Conservation (phyloP, 495 filamentous ascomycete species). For the Xylaria sp. region DNA sequence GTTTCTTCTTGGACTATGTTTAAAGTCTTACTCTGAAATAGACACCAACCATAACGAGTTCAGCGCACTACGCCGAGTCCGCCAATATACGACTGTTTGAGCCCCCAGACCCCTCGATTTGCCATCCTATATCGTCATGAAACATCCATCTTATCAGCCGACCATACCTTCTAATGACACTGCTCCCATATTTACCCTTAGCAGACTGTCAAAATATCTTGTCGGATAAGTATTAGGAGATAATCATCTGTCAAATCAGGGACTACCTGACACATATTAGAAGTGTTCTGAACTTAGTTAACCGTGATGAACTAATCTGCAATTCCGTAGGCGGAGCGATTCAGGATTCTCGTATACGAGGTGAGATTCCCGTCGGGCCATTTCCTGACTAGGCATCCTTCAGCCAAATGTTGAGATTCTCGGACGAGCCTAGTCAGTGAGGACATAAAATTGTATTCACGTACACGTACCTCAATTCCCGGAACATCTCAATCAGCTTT, state of each 20-base stretch:
- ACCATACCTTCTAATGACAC: not conserved
- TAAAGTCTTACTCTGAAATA: constrained; percentile 34
- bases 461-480: constrained; percentile 54
- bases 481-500: constrained; percentile 53
- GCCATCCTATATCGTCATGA: not conserved
- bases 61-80: constrained; percentile 40
- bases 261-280: constrained; percentile 40
- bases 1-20: constrained; percentile 45
- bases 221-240: constrained; percentile 33
- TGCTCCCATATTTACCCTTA: not conserved
- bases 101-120: constrained; percentile 30
- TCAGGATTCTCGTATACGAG: constrained; percentile 37
- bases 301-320: constrained; percentile 31
- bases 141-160: not conserved
- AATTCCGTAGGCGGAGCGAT: constrained; percentile 39
- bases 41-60: constrained; percentile 37
- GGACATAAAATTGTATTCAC: constrained; percentile 51
- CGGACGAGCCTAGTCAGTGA: constrained; percentile 39
- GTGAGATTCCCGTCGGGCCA: constrained; percentile 37
- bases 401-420: constrained; percentile 37
- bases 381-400: constrained; percentile 44
- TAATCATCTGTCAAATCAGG: constrained; percentile 35
- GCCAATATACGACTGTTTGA: constrained; percentile 37
- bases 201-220: constrained; percentile 25
- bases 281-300: constrained; percentile 31